A percentile compares a stretch with the other conserved stretches of the same genome.
Conservation (phyloP, 2,329 filamentous ascomycete species). For the Aureobasidium mangrovei region DNA sequence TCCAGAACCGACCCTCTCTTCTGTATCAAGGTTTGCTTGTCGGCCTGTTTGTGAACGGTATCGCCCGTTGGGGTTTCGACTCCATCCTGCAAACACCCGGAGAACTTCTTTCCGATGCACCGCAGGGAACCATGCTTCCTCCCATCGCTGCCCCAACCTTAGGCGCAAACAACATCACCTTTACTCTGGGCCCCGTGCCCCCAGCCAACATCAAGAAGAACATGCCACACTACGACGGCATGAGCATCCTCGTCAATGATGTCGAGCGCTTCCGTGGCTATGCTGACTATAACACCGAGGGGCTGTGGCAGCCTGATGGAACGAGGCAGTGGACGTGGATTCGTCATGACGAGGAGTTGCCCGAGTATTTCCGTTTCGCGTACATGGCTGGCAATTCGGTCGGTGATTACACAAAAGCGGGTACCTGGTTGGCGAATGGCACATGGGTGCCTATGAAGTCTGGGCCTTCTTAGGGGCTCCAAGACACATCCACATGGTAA, state of each 20-base stretch:
- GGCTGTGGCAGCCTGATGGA: constrained; percentile 35
- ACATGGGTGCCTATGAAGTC: constrained; percentile 43
- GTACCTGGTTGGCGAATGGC: constrained; percentile 56
- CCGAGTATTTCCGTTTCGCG: constrained; percentile 71
- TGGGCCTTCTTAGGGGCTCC: constrained; percentile 13
- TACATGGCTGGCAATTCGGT: constrained; percentile 57
- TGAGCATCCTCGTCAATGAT: constrained; percentile 76
- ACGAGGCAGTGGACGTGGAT: constrained; percentile 29
- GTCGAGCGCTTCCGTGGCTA: constrained; percentile 72
- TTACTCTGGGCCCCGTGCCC: constrained; percentile 43
- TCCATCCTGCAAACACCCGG: constrained; percentile 74
- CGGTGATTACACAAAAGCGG: constrained; percentile 68
- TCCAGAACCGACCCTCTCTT: constrained; percentile 77
- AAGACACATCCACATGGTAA: too few relatives aligned
- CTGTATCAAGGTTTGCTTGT: constrained; percentile 84
- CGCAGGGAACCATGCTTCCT: constrained; percentile 52
- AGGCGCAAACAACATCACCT: constrained; percentile 53
- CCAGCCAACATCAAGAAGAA: constrained; percentile 32
- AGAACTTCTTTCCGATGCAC: constrained; percentile 52
- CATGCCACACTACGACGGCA: constrained; percentile 51
- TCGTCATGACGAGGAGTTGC: constrained; percentile 29
- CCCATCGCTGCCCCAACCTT: constrained; percentile 31
- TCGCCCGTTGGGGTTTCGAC: constrained; percentile 90
- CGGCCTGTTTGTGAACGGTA: constrained; percentile 87
- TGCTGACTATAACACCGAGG: constrained; percentile 36